Evolutionary conservation across 306 rosid genomes (phyloP), one percentile per base, ranked within the genome.

Genomic region (Vigna hirtella): DNA sequence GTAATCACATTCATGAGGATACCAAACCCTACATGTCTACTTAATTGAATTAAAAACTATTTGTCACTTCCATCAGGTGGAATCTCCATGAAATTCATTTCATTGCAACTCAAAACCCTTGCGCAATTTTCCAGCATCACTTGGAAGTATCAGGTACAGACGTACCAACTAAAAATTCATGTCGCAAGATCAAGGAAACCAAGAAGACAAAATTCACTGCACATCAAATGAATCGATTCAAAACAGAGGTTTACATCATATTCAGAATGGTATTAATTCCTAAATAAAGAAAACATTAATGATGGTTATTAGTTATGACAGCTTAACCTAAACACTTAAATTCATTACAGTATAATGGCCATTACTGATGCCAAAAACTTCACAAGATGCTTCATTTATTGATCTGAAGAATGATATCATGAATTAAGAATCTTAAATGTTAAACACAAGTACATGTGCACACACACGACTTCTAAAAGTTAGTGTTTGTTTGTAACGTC

Each of bases 121-220:
- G 86, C 82, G 72, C 87, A 84, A 75, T 75, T 0, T 84, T 82
- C 87, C 84, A 79, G 42, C 87, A 84, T 79, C 82, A 84, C 57
- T 70, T 47, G 87, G 84, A 66, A 84, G 71, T 55, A 36, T 34
- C 40, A 34, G 6, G 7, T 36, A 36, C 42, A 36, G 7, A 36
- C 9, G 8, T 36, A 36, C 38, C 38, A 36, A 36, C 8, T 36
- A 36, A 36, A 36, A 6, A 0, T 6, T 9, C 2, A 36, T 36
- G 42, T 7, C 9, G 7, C 42, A 36, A 18, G 38, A 63, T 14
- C 20, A 64, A 66, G 34, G 24, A 43, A 78, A 64, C 66, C 7
- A 57, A 2, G 20, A 63, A 34, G 32, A 72, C 17, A 47, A 49
- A 45, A 20, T 1, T 7, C 17, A 52, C 14, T 8, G 7, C 26